Percentiles rank a stretch among this genome's conserved stretches.
phyloP scores from a whole-genome alignment of 2,329 filamentous ascomycete genomes.

The Sphaerostilbella broomeana region DNA sequence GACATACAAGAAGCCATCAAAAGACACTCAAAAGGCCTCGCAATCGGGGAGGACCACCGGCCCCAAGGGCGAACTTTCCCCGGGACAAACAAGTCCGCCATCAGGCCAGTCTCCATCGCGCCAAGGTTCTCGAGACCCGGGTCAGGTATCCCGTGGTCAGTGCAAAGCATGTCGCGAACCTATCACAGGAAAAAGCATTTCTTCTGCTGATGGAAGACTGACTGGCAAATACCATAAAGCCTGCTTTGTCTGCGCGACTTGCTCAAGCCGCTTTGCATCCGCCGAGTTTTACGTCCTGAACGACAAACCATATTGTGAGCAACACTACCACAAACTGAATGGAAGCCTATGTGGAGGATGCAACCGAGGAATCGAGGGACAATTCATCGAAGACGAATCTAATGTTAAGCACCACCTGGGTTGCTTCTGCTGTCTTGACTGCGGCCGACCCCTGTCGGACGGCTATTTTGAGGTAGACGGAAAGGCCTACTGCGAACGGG shows the following conservation, averaged over 20 bases:
- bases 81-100: constrained; percentile 7
- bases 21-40: constrained; percentile 8
- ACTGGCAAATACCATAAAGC: constrained; percentile 92
- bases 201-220: constrained; percentile 83
- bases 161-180: constrained; percentile 75
- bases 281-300: constrained; percentile 87
- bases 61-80: constrained; percentile 15
- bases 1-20: constrained; percentile 7
- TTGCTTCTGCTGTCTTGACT: constrained; percentile 81
- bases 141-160: constrained; percentile 54
- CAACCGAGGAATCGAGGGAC: constrained; percentile 81
- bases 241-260: constrained; percentile 88
- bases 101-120: constrained; percentile 19
- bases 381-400: constrained; percentile 79
- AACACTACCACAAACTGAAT: constrained; percentile 89
- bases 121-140: constrained; percentile 34
- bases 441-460: constrained; percentile 63
- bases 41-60: constrained; percentile 7
- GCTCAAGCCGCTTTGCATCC: constrained; percentile 72
- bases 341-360: constrained; percentile 78
- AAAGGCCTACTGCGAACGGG: constrained; percentile 75
- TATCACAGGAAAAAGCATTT: constrained; percentile 88
- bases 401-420: constrained; percentile 75
- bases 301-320: constrained; percentile 83
- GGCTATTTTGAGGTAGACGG: constrained; percentile 90